Evolutionary conservation across 495 filamentous ascomycete genomes (phyloP).

Genomic region (Pyrenula massariospora): DNA sequence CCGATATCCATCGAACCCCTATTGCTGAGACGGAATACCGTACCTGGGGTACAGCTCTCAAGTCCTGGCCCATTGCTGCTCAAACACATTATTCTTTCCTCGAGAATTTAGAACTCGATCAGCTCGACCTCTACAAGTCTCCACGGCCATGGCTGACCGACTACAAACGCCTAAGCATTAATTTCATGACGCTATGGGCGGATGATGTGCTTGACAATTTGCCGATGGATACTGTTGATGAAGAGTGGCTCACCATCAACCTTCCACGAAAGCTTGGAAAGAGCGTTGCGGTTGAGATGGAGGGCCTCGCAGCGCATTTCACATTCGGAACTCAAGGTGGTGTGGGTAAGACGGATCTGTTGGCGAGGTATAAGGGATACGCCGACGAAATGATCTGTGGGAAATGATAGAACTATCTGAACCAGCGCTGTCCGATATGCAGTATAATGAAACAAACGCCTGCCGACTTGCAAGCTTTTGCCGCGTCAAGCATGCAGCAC

Average conservation of each 20-base stretch:
- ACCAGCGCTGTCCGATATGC: too few species aligned
- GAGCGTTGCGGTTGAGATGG: background rate
- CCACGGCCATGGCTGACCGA: conserved; percentile 28
- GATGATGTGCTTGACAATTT: conserved; percentile 23
- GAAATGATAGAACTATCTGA: background rate
- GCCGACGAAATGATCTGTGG: conserved; percentile 2
- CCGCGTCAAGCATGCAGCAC: too few species aligned
- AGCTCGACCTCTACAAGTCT: conserved; percentile 21
- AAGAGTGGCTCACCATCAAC: conserved; percentile 10
- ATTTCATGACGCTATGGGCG: conserved; percentile 34
- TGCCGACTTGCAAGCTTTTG: too few species aligned
- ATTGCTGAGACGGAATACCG: conserved; percentile 16
- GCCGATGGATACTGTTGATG: conserved; percentile 12
- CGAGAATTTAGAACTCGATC: conserved; percentile 29
- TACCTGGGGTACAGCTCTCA: conserved; percentile 16
- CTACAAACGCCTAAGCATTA: conserved; percentile 31
- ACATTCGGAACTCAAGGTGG: conserved; percentile 4
- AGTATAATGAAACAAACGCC: too few species aligned
- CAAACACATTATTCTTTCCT: conserved; percentile 38
- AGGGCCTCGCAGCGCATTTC: conserved; percentile 2
- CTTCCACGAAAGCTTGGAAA: conserved; percentile 5
- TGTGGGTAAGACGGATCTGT: conserved; percentile 5
- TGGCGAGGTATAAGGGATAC: conserved; percentile 5
- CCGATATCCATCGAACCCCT: conserved; percentile 25
- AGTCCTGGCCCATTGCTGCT: conserved; percentile 33